Evolutionary conservation across 2,329 filamentous ascomycete genomes (phyloP).

Genomic region (Hypoxylon sp.): DNA sequence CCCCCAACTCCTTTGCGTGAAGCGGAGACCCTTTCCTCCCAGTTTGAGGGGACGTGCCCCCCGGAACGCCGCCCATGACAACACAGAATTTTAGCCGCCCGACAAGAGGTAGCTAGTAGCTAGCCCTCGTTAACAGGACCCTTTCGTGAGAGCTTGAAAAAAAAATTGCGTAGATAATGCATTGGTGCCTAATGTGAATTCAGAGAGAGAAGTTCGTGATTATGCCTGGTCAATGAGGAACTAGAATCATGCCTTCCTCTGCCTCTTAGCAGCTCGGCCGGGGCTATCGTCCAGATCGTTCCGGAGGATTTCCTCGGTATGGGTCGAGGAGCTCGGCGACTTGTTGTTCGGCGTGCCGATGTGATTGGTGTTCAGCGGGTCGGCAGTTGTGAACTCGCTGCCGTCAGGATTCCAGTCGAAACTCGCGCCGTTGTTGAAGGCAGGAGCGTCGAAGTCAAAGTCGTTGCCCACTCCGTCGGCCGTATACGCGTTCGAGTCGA

Average conservation of each 20-base stretch:
- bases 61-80: constrained; percentile 21
- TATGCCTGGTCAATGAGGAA: not conserved
- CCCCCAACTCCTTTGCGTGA: constrained; percentile 26
- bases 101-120: not conserved
- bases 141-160: constrained; percentile 5
- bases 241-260: constrained; percentile 50
- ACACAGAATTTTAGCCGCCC: constrained; percentile 5
- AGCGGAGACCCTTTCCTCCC: constrained; percentile 12
- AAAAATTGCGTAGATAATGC: not conserved
- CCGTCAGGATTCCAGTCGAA: constrained; percentile 50
- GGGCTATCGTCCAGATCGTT: constrained; percentile 59
- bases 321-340: constrained; percentile 63
- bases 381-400: constrained; percentile 41
- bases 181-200: not conserved
- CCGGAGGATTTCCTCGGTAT: constrained; percentile 66
- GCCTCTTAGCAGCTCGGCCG: constrained; percentile 53
- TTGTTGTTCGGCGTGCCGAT: constrained; percentile 55
- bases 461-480: constrained; percentile 48
- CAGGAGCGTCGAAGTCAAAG: constrained; percentile 62
- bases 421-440: constrained; percentile 44
- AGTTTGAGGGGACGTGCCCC: constrained; percentile 9
- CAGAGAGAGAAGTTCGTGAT: not conserved
- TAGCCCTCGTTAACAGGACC: not conserved
- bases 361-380: constrained; percentile 40
- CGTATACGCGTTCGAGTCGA: constrained; percentile 58